A percentile compares a stretch with the other conserved stretches of the same genome.
phyloP scores from a whole-genome alignment of 1,284 basidiomycete species.

The Puccinia polysora region DNA sequence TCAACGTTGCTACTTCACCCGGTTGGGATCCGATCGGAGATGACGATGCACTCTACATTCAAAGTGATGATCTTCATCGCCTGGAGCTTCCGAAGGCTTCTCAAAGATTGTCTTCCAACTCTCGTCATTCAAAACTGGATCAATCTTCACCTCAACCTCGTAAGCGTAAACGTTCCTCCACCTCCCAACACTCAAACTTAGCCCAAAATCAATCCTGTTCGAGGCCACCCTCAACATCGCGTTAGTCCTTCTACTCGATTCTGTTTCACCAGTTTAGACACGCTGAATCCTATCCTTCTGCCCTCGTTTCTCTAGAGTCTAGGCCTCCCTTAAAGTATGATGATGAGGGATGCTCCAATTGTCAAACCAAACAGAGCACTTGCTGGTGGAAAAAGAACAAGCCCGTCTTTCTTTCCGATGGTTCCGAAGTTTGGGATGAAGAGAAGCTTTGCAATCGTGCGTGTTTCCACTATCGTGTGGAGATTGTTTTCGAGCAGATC shows the following conservation, averaged over 20 bases:
- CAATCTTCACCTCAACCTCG: conserved; percentile 15
- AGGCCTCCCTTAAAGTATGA: conserved; percentile 17
- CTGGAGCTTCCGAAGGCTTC: not conserved
- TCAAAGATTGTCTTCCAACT: not conserved
- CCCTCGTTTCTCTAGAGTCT: not conserved
- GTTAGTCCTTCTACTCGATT: conserved; percentile 9
- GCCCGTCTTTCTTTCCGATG: conserved; percentile 13
- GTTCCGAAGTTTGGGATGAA: conserved; percentile 27
- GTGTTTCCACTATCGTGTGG: not conserved
- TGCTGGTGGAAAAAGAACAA: conserved; percentile 40
- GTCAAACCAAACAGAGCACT: conserved; percentile 19
- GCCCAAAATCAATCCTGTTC: not conserved
- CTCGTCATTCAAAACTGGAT: not conserved
- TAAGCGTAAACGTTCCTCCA: conserved; percentile 30
- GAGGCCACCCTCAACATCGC: conserved; percentile 10
- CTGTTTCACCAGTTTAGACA: not conserved
- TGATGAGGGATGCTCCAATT: conserved; percentile 34
- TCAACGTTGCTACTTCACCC: conserved; percentile 11
- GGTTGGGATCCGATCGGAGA: conserved; percentile 39
- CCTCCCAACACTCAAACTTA: not conserved
- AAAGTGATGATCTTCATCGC: conserved; percentile 29
- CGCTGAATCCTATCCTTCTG: not conserved
- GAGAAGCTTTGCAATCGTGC: conserved; percentile 41
- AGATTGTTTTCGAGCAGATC: not conserved
- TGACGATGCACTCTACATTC: conserved; percentile 35